Evolutionary conservation across 2,329 filamentous ascomycete genomes (phyloP).

Genomic region (Scorias spongiosa): DNA sequence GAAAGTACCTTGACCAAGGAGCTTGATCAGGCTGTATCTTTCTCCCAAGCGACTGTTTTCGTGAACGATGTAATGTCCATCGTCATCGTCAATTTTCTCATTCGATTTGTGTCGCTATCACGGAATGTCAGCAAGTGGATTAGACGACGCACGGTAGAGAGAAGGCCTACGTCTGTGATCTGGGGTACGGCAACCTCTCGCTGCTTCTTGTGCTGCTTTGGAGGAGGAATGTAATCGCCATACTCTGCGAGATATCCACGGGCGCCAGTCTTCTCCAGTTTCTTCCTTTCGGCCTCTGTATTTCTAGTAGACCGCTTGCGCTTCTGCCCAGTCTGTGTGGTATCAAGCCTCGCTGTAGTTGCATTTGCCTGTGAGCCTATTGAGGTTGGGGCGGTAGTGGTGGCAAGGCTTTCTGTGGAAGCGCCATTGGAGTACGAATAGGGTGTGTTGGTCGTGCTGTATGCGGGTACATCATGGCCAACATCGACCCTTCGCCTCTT

Average conservation of each 20-base stretch:
- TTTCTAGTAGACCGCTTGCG: constrained; percentile 56
- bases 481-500: constrained; percentile 59
- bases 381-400: constrained; percentile 72
- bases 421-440: constrained; percentile 60
- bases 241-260: constrained; percentile 20
- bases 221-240: constrained; percentile 68
- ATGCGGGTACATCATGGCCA: constrained; percentile 11
- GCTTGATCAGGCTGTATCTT: constrained; percentile 74
- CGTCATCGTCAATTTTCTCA: constrained; percentile 82
- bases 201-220: constrained; percentile 80
- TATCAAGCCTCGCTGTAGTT: constrained; percentile 45
- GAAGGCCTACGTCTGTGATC: constrained; percentile 39
- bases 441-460: constrained; percentile 40
- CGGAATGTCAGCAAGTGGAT: constrained; percentile 6
- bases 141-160: background rate
- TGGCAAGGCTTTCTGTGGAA: constrained; percentile 35
- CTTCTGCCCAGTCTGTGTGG: constrained; percentile 63
- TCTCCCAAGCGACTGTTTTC: constrained; percentile 76
- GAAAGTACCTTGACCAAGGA: constrained; percentile 93
- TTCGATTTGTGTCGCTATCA: constrained; percentile 15
- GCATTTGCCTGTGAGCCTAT: constrained; percentile 51
- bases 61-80: constrained; percentile 90
- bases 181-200: constrained; percentile 45
- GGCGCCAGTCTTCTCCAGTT: constrained; percentile 13
- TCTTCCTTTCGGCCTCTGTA: constrained; percentile 16